Evolutionary conservation across 2,329 filamentous ascomycete species (phyloP).

Genomic region (Penicillium palitans): DNA sequence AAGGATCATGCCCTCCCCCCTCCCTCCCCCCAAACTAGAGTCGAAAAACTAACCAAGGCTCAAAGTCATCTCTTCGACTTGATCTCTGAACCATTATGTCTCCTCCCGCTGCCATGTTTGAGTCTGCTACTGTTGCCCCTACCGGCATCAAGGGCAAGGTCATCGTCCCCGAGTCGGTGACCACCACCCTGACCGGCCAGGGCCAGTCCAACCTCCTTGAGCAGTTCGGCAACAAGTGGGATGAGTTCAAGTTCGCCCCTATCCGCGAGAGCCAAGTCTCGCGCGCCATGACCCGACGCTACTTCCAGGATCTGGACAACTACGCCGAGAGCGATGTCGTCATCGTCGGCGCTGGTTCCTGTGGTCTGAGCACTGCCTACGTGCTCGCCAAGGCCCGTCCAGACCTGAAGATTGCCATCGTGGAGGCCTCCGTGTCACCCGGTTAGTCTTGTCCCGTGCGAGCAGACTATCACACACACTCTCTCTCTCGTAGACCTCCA

Average conservation of each 20-base stretch:
- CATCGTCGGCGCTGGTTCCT: slow-evolving; percentile 87
- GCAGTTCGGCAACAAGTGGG: slow-evolving; percentile 75
- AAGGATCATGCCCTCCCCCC: slow-evolving; percentile 88
- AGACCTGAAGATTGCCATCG: slow-evolving; percentile 86
- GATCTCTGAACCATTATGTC: slow-evolving; percentile 62
- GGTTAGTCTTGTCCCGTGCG: slow-evolving; percentile 36
- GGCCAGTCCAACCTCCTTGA: slow-evolving; percentile 58
- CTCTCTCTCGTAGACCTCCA: not conserved
- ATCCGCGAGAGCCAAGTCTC: slow-evolving; percentile 93
- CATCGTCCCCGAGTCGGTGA: slow-evolving; percentile 48
- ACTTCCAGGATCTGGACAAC: slow-evolving; percentile 84
- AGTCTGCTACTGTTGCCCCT: slow-evolving; percentile 42
- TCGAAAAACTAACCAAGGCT: slow-evolving; percentile 39
- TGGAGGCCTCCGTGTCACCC: slow-evolving; percentile 84
- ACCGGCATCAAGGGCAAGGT: slow-evolving; percentile 46
- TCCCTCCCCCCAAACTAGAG: slow-evolving; percentile 41
- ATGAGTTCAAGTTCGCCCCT: slow-evolving; percentile 75
- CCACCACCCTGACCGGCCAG: slow-evolving; percentile 37
- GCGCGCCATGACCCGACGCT: slow-evolving; percentile 88
- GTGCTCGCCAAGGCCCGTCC: slow-evolving; percentile 79
- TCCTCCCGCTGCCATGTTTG: slow-evolving; percentile 70
- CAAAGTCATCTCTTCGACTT: slow-evolving; percentile 26
- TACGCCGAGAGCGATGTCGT: slow-evolving; percentile 94
- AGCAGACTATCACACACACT: not conserved
- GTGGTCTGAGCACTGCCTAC: slow-evolving; percentile 81